Evolutionary conservation across 2,329 filamentous ascomycete species (phyloP).

Genomic region (Parascedosporium putredinis): DNA sequence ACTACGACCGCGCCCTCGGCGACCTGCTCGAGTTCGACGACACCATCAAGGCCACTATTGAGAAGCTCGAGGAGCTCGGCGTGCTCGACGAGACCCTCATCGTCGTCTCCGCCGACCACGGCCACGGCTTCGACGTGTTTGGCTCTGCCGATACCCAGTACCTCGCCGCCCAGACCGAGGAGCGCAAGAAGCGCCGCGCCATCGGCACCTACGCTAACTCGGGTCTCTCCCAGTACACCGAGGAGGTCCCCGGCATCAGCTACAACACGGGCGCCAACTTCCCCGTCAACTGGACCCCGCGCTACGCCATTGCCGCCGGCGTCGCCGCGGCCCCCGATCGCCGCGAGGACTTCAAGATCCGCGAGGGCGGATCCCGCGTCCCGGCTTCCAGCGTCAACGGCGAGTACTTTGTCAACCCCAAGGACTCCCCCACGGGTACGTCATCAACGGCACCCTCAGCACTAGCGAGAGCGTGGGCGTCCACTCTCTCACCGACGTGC

Average conservation of each 20-base stretch:
- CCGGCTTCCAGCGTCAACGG: constrained; percentile 47
- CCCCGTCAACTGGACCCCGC: constrained; percentile 74
- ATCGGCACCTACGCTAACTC: constrained; percentile 65
- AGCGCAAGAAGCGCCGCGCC: constrained; percentile 65
- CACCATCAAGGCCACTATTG: constrained; percentile 65
- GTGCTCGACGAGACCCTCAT: constrained; percentile 67
- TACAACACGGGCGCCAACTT: constrained; percentile 69
- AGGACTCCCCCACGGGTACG: constrained; percentile 57
- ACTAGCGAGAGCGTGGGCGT: constrained; percentile 56
- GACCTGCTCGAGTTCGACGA: constrained; percentile 81
- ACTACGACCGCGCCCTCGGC: constrained; percentile 77
- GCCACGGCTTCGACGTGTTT: constrained; percentile 82
- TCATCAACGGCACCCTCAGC: constrained; percentile 67
- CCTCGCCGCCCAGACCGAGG: constrained; percentile 50
- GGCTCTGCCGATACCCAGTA: constrained; percentile 75
- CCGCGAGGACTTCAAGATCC: constrained; percentile 66
- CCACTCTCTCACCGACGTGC: constrained; percentile 68
- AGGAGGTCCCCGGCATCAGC: constrained; percentile 44
- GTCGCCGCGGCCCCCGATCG: constrained; percentile 62
- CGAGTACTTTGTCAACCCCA: constrained; percentile 58
- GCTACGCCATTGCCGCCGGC: constrained; percentile 69
- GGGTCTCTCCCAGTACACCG: constrained; percentile 65
- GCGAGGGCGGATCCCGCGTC: constrained; percentile 51
- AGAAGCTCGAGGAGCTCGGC: constrained; percentile 54
- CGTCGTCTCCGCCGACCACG: constrained; percentile 77